Evolutionary conservation across 108 stramenopile genomes (phyloP).

Genomic region (Epithemia pelagica): DNA sequence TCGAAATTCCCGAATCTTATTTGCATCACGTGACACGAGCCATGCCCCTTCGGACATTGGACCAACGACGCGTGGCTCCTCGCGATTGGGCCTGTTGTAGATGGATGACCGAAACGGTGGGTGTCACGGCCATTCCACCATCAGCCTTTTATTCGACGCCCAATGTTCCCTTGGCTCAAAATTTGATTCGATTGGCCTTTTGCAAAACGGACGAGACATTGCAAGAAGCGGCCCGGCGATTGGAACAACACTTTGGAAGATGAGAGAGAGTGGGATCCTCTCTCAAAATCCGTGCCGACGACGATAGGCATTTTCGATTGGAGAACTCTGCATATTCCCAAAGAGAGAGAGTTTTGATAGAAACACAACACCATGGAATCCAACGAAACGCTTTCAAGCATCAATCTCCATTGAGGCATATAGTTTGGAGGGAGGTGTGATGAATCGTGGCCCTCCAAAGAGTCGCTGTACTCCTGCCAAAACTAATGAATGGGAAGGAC

Average conservation of each 20-base stretch:
- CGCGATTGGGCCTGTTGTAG: constrained; percentile 78
- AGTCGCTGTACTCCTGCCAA: no score
- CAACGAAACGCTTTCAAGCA: no score
- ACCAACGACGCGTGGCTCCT: no score
- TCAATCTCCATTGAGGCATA: no score
- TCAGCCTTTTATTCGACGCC: constrained; percentile 61
- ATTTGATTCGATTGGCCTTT: constrained; percentile 80
- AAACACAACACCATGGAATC: no score
- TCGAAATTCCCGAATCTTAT: constrained; percentile 48
- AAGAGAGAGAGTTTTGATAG: no score
- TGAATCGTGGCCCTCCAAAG: no score
- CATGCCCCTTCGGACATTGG: constrained; percentile 30
- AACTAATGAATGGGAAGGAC: no score
- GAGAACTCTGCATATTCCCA: no score
- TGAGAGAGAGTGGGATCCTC: not conserved
- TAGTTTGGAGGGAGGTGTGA: no score
- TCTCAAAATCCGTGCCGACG: no score
- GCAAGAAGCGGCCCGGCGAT: constrained; percentile 22
- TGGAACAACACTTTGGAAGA: constrained; percentile 18
- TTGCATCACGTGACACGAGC: constrained; percentile 28
- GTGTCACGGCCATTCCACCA: constrained; percentile 86
- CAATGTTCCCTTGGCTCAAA: constrained; percentile 39
- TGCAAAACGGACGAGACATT: constrained; percentile 85
- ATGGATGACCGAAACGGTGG: constrained; percentile 68
- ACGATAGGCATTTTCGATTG: no score